These are phyloP conservation scores for Lindgomyces ingoldianus DNA, from an alignment of 495 filamentous ascomycete species.

Conservation along the genomic window DNA sequence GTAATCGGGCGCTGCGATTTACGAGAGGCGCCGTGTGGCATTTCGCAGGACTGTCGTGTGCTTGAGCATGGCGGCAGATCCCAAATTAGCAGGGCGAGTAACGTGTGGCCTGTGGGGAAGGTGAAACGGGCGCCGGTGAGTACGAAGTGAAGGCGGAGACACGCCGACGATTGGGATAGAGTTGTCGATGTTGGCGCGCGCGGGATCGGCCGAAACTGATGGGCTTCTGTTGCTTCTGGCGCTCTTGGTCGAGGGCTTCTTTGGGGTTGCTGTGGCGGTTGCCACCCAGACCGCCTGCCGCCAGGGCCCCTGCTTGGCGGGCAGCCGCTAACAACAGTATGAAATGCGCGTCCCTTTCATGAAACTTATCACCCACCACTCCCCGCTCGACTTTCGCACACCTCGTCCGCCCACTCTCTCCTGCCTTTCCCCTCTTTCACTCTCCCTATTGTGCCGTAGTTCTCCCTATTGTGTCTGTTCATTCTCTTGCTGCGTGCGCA, in stretches of 20 bases:
- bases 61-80: background rate
- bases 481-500: background rate
- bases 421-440: background rate
- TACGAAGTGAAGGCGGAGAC: background rate
- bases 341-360: background rate
- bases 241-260: background rate
- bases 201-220: background rate
- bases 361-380: background rate
- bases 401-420: background rate
- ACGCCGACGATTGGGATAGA: background rate
- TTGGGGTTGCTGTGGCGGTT: background rate
- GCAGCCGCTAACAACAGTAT: background rate
- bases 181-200: background rate
- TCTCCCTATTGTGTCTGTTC: background rate
- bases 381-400: background rate
- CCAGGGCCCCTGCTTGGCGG: background rate
- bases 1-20: background rate
- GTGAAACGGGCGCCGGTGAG: slow-evolving; percentile 1
- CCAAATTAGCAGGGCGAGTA: background rate
- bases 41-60: background rate
- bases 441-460: background rate
- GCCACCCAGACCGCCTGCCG: background rate
- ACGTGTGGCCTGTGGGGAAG: background rate
- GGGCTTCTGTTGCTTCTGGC: background rate
- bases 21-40: background rate